phyloP scores from a whole-genome alignment of 2,329 filamentous ascomycete genomes.

The Trichoderma sp. region DNA sequence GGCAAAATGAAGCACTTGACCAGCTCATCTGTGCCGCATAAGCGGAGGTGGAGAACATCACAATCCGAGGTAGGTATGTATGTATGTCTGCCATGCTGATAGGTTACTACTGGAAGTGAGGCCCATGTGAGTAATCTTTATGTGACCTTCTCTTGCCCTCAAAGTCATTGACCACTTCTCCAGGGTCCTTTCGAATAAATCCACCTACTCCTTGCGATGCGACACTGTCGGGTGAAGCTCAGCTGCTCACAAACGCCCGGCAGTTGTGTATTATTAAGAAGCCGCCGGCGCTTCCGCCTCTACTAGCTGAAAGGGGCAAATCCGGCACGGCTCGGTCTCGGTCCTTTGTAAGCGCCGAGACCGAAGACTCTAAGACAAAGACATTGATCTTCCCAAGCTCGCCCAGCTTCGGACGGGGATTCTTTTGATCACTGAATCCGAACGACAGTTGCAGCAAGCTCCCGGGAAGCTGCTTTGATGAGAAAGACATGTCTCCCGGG shows the following conservation, averaged over 20 bases:
- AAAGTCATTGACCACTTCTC: background rate
- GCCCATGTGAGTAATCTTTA: background rate
- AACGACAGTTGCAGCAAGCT: background rate
- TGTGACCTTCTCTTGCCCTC: background rate
- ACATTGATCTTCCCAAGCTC: constrained; percentile 18
- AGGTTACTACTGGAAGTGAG: background rate
- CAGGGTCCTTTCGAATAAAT: background rate
- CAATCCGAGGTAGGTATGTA: constrained; percentile 11
- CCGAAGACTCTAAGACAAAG: constrained; percentile 9
- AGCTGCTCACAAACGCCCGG: background rate
- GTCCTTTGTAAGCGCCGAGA: constrained; percentile 15
- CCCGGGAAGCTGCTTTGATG: background rate
- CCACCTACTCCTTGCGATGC: background rate
- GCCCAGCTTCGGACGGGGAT: constrained; percentile 9
- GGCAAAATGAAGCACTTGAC: background rate
- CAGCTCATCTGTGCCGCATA: constrained; percentile 3
- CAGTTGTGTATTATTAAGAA: constrained; percentile 12
- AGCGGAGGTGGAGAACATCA: constrained; percentile 3
- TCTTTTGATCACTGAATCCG: constrained; percentile 22
- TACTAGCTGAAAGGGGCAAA: constrained; percentile 20
- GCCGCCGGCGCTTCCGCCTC: background rate
- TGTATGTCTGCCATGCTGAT: background rate
- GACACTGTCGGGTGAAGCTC: background rate
- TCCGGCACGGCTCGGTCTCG: constrained; percentile 3
- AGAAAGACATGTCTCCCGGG: constrained; percentile 19